phyloP scores from a whole-genome alignment of 495 filamentous ascomycete genomes.

The Lepidopterella palustris region DNA sequence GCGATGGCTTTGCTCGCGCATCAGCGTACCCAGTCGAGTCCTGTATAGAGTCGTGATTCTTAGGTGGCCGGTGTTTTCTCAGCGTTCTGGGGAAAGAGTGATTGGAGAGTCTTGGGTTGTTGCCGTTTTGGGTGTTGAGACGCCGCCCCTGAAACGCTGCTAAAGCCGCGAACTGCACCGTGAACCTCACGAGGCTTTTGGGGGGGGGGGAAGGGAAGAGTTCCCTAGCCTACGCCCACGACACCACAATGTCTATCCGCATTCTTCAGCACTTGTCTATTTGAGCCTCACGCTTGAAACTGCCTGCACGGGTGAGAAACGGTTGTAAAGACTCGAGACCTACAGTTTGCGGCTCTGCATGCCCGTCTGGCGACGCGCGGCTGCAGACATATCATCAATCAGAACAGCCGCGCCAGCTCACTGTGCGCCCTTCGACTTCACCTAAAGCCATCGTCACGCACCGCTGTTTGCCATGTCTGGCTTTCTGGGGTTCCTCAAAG shows the following conservation, averaged over 20 bases:
- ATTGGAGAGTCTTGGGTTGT: not conserved
- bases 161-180: not conserved
- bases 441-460: not conserved
- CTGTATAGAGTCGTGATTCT: not conserved
- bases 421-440: not conserved
- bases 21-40: not conserved
- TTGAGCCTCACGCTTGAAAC: not conserved
- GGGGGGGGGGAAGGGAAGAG: no score
- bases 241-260: not conserved
- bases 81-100: not conserved
- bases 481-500: constrained; percentile 31
- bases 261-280: not conserved
- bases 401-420: not conserved
- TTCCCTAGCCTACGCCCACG: not conserved
- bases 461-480: constrained; percentile 12
- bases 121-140: constrained; percentile 12
- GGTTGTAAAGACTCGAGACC: not conserved
- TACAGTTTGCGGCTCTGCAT: not conserved
- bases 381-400: not conserved
- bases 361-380: not conserved
- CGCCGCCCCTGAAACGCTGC: constrained; percentile 15
- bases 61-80: not conserved
- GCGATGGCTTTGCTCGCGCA: not conserved
- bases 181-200: constrained; percentile 9
- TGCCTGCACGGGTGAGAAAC: not conserved